Evolutionary conservation across 768 basidiomycete genomes (phyloP), one percentile per base, ranked within the genome.

Genomic region (Gyrodon lividus): DNA sequence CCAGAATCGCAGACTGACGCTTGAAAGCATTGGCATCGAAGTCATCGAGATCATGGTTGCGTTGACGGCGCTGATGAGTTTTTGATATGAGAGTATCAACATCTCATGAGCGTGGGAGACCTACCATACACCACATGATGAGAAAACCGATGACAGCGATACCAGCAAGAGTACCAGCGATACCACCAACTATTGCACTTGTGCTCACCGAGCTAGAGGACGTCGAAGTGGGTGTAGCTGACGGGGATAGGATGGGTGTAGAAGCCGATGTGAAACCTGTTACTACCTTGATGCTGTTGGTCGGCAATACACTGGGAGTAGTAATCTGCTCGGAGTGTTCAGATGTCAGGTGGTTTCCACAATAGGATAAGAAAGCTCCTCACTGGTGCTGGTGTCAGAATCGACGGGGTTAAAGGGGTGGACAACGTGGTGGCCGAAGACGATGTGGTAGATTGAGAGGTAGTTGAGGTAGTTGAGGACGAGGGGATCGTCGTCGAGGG

Each of bases 21-120:
- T 80, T 78, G 75, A 87, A 87, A 9, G 77, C 77, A 39, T 70
- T 65, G 1, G 83, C 68, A 54, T 81, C 76, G 66, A 87, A 89
- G 23, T 77, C 75, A 0, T 71, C 71, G 0, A 31, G 3, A 26
- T 65, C 72, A 26, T 33, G 38, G 56, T 72, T 70, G 43, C 74
- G 70, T 31, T 69, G 71, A 34, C 76, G 77, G 46, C 77, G 76
- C 74, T 81, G 54, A 22, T 54, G 26, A 41, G 38, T 26, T 28
- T 30, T 48, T 23, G 35, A 30, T 49, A 46, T 55, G 23, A 52
- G 49, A 46, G 49, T 23, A 34, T 48, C 35, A 28, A 51, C 6
- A 48, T 46, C 2, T 33, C 19, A 42, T 1, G 14, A 42, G 41
- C 44, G 48, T 33, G 38, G 1, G 30, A 42, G 31, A 58, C 78